phyloP scores from a whole-genome alignment of 2,329 filamentous ascomycete genomes.

The Macrophomina pseudophaseolina region DNA sequence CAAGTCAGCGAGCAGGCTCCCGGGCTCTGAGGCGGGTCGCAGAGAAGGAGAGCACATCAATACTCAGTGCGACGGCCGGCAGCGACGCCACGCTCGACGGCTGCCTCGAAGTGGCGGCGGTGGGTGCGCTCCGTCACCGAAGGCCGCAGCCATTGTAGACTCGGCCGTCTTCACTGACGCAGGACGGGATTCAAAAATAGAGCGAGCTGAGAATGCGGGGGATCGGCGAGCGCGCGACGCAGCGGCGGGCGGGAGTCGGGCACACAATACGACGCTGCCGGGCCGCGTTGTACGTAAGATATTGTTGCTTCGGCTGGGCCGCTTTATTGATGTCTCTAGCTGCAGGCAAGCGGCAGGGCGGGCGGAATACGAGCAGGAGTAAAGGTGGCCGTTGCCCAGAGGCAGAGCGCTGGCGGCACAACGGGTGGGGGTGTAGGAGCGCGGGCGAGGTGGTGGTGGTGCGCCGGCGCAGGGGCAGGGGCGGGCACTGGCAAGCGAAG shows the following conservation, averaged over 20 bases:
- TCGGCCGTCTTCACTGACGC: background rate
- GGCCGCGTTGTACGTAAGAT: background rate
- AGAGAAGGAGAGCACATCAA: conserved; percentile 11
- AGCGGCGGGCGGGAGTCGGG: background rate
- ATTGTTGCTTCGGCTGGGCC: background rate
- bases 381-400: background rate
- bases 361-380: conserved; percentile 6
- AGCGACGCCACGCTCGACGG: background rate
- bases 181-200: conserved; percentile 13
- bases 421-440: background rate
- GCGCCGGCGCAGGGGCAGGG: background rate
- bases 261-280: background rate
- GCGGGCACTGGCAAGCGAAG: too few relatives aligned
- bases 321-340: conserved; percentile 13
- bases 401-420: background rate
- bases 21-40: background rate
- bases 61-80: conserved; percentile 11
- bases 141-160: background rate
- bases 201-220: conserved; percentile 20
- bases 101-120: background rate
- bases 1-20: conserved; percentile 3
- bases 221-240: background rate
- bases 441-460: background rate
- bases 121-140: background rate
- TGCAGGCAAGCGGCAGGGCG: background rate